These are phyloP conservation scores for Collybiopsis luxurians DNA, from an alignment of 768 basidiomycete genomes.

Conservation along the genomic window DNA sequence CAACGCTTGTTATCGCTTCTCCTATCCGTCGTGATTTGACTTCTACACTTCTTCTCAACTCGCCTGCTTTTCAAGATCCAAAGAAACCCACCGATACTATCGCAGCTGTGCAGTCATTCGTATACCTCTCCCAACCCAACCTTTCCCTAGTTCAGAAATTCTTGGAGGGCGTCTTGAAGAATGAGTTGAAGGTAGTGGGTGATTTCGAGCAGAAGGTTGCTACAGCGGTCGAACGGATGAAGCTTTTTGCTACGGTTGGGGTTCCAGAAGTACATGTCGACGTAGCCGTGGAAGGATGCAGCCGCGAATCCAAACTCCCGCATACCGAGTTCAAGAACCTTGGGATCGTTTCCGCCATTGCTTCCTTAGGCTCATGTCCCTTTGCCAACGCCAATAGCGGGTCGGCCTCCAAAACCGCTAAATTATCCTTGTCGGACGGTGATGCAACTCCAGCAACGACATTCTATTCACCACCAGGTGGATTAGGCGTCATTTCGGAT, in stretches of 20 bases:
- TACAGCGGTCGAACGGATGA: constrained; percentile 27
- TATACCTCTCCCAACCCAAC: background rate
- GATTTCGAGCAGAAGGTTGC: constrained; percentile 26
- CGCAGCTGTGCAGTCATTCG: background rate
- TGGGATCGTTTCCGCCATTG: constrained; percentile 31
- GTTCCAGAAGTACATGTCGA: constrained; percentile 29
- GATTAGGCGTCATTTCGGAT: constrained; percentile 44
- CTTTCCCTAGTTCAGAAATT: background rate
- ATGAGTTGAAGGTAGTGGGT: background rate
- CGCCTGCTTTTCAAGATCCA: background rate
- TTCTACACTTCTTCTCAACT: background rate
- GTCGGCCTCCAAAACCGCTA: constrained; percentile 14
- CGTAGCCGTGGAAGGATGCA: constrained; percentile 31
- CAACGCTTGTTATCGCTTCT: too few species aligned
- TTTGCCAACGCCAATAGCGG: constrained; percentile 6
- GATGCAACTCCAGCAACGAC: constrained; percentile 25
- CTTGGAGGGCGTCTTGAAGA: too few species aligned
- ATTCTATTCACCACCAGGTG: constrained; percentile 33
- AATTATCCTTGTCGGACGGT: constrained; percentile 13
- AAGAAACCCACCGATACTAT: background rate
- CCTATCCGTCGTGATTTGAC: background rate
- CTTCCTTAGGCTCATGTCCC: constrained; percentile 30
- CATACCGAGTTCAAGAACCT: constrained; percentile 27
- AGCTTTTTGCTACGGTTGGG: constrained; percentile 31
- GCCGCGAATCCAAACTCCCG: constrained; percentile 18